Evolutionary conservation across 352 stramenopile genomes (phyloP).

Genomic region (Phytophthora rubi): DNA sequence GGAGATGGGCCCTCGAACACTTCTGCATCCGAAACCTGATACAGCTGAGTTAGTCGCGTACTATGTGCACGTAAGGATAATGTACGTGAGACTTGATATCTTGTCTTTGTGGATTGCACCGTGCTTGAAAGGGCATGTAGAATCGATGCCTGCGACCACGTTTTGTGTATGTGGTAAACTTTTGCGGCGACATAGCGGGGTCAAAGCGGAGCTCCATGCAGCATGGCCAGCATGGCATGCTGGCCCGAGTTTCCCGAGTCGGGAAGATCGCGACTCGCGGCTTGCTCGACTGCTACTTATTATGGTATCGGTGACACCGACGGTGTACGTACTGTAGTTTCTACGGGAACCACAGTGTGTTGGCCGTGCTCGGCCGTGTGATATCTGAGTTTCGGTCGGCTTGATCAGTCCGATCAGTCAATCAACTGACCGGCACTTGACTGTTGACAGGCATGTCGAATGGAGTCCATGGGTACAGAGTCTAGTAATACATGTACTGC

Average conservation of each 20-base stretch:
- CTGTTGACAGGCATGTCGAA: not conserved
- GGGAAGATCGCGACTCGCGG: not conserved
- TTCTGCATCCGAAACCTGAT: too few relatives aligned
- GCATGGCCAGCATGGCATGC: too few relatives aligned
- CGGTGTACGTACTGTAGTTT: too few relatives aligned
- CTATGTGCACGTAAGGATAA: too few relatives aligned
- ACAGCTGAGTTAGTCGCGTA: too few relatives aligned
- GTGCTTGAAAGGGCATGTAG: not conserved
- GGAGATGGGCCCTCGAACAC: not conserved
- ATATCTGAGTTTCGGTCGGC: not conserved
- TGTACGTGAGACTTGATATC: too few relatives aligned
- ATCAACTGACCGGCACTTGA: not conserved
- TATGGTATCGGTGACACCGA: too few relatives aligned
- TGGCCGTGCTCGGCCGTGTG: not conserved
- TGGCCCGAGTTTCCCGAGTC: not conserved
- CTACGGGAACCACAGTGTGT: too few relatives aligned
- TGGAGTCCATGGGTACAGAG: not conserved
- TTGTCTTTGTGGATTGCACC: not conserved
- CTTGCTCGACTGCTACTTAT: not conserved
- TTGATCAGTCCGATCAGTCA: conserved; percentile 1
- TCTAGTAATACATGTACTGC: not conserved
- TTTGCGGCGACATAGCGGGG: not conserved
- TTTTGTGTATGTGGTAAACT: not conserved
- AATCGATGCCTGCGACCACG: not conserved
- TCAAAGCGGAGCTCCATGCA: not conserved